A percentile compares a stretch with the other conserved stretches of the same genome.
Conservation (phyloP, 441 rosid genomes). For the Populus hybrid region DNA sequence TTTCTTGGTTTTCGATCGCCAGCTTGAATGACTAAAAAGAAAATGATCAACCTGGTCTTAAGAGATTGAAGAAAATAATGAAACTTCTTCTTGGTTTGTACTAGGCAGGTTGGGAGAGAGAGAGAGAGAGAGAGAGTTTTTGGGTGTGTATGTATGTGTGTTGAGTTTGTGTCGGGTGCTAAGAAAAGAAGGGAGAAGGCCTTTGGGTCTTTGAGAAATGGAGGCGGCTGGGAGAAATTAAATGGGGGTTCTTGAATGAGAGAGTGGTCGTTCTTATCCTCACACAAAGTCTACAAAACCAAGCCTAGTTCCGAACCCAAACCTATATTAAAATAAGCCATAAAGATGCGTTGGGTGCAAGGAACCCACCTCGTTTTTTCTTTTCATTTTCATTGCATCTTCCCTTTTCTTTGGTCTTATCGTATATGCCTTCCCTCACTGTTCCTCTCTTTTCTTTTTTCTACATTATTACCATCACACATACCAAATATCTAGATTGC, state of each 20-base stretch:
- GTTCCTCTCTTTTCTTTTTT: no score
- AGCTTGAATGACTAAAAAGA: conserved; percentile 33
- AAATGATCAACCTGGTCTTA: conserved; percentile 14
- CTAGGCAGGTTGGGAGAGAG: neutral
- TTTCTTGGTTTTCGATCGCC: conserved; percentile 91
- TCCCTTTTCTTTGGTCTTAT: conserved; percentile 10
- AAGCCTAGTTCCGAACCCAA: conserved; percentile 46
- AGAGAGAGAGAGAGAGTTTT: neutral
- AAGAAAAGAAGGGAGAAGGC: neutral
- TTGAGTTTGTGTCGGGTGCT: neutral
- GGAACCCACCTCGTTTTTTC: conserved; percentile 56
- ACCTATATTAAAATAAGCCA: conserved; percentile 4
- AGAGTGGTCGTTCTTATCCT: conserved; percentile 62
- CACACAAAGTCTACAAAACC: conserved; percentile 34
- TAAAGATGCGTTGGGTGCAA: conserved; percentile 57
- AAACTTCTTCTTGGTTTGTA: neutral
- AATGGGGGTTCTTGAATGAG: conserved; percentile 4
- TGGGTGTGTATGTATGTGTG: neutral
- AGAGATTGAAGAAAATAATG: conserved; percentile 10
- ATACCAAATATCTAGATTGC: neutral
- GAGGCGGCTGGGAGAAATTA: neutral
- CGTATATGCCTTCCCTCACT: neutral
- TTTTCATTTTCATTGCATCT: conserved; percentile 25
- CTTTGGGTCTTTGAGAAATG: neutral
- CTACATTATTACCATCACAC: neutral